These are phyloP conservation scores for Penicillium concentricum DNA, from an alignment of 2,329 filamentous ascomycete species.

Conservation along the genomic window DNA sequence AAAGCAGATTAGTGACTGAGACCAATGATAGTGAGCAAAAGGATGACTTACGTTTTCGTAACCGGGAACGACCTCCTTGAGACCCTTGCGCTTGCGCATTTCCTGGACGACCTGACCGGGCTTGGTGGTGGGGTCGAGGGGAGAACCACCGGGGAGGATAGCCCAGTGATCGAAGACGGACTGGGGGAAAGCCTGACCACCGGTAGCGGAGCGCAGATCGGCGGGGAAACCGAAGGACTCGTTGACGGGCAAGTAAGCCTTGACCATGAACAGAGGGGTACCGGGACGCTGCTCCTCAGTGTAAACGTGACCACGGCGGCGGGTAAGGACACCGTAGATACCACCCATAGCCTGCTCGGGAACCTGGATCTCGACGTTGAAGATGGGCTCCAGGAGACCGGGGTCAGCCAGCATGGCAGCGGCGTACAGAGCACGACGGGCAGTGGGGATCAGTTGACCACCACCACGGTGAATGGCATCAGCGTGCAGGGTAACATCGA, in stretches of 20 bases:
- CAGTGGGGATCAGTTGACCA: constrained; percentile 97
- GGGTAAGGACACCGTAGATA: constrained; percentile 98
- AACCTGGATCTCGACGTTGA: constrained; percentile 98
- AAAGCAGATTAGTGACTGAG: constrained; percentile 23
- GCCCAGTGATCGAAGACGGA: constrained; percentile 99
- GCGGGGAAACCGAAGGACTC: constrained; percentile 99
- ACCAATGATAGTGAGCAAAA: background rate
- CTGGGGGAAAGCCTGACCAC: constrained; percentile 98
- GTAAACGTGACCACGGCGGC: constrained; percentile 98
- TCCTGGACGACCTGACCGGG: constrained; percentile 77
- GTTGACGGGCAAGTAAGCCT: constrained; percentile 93
- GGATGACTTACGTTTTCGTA: constrained; percentile 82
- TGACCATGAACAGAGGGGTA: constrained; percentile 99
- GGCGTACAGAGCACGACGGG: constrained; percentile 96
- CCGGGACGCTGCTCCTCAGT: constrained; percentile 95
- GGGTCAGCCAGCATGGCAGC: constrained; percentile 87
- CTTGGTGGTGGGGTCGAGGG: constrained; percentile 79
- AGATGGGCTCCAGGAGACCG: constrained; percentile 92
- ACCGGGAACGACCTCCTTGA: constrained; percentile 92
- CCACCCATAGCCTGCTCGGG: constrained; percentile 98
- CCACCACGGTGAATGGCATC: constrained; percentile 99
- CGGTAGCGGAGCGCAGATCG: constrained; percentile 89
- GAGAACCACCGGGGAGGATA: constrained; percentile 88
- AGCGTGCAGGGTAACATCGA: constrained; percentile 98
- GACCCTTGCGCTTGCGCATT: constrained; percentile 99